Evolutionary conservation across 2,329 filamentous ascomycete genomes (phyloP), one percentile per base, ranked within the genome.

Genomic region (Aspergillus sp.): DNA sequence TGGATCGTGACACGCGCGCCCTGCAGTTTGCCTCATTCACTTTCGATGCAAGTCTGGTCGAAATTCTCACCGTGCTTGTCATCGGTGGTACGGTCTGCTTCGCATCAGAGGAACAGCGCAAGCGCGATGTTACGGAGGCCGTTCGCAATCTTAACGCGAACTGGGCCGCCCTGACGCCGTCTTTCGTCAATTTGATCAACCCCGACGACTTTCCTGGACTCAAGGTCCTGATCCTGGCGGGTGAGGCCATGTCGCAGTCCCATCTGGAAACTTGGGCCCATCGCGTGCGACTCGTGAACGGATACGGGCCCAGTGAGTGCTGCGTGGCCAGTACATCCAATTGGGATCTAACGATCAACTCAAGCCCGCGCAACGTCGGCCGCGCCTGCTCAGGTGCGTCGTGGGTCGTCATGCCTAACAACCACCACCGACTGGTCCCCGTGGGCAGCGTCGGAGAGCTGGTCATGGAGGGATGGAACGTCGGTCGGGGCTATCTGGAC

Each of bases 81-180:
- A 42, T 54, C 26, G 66, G 63, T 16, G 63, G 63, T 6, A 59
- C 55, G 31, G 31, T 67, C 12, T 85, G 84, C 55, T 74, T 86
- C 0, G 82, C 84, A 0, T 76, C 78, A 0, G 68, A 77, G 0
- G 61, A 73, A 2, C 77, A 82, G 57, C 70, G 78, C 36, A 62
- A 77, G 1, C 71, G 76, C 42, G 77, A 83, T 54, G 73, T 84
- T 5, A 70, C 75, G 0, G 78, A 76, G 0, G 77, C 75, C 1
- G 80, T 85, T 39, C 57, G 50, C 4, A 20, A 26, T 14, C 52
- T 52, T 22, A 55, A 54, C 14, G 51, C 32, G 16, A 54, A 59
- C 36, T 59, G 50, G 51, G 54, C 60, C 24, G 46, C 32, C 6
- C 46, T 62, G 24, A 62, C 60, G 2, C 60, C 60, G 2, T 59